Conservation (phyloP, 2,329 filamentous ascomycete species). For the Aspergillus sp. region DNA sequence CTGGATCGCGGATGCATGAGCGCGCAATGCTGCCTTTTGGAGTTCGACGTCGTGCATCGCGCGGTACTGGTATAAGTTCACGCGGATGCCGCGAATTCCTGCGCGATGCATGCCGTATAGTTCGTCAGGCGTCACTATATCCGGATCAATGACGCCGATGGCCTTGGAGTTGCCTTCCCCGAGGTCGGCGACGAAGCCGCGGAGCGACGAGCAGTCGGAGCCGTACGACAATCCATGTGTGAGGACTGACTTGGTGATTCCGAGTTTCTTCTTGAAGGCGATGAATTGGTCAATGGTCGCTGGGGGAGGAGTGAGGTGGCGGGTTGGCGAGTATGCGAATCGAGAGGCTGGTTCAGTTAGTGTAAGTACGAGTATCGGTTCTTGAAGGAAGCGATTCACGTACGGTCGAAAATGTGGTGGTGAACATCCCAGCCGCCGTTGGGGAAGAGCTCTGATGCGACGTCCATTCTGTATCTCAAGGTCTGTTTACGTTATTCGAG, state of each 20-base stretch:
- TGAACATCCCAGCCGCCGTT: conserved; percentile 39
- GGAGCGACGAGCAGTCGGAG: conserved; percentile 40
- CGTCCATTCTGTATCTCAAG: neutral
- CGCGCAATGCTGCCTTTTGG: conserved; percentile 37
- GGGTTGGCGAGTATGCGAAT: conserved; percentile 31
- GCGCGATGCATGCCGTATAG: conserved; percentile 30
- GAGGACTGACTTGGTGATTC: conserved; percentile 42
- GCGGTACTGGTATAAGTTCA: conserved; percentile 43
- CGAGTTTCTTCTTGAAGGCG: conserved; percentile 29
- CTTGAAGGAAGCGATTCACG: neutral
- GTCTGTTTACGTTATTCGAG: neutral
- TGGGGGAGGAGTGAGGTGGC: conserved; percentile 35
- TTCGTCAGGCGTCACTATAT: conserved; percentile 26
- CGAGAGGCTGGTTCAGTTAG: conserved; percentile 17
- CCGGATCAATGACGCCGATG: conserved; percentile 38
- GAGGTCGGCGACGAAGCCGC: conserved; percentile 36
- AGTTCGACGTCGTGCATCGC: conserved; percentile 44
- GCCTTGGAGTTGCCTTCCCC: conserved; percentile 31
- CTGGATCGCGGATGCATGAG: conserved; percentile 32
- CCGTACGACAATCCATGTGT: conserved; percentile 46
- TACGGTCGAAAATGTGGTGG: conserved; percentile 42
- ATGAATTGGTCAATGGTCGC: conserved; percentile 32
- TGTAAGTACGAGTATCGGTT: too few relatives aligned
- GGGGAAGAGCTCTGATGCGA: conserved; percentile 29
- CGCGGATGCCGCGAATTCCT: conserved; percentile 41